These are phyloP conservation scores for Backusella mclennaniae DNA, from an alignment of 192 early-diverging fungal genomes.

Conservation along the genomic window DNA sequence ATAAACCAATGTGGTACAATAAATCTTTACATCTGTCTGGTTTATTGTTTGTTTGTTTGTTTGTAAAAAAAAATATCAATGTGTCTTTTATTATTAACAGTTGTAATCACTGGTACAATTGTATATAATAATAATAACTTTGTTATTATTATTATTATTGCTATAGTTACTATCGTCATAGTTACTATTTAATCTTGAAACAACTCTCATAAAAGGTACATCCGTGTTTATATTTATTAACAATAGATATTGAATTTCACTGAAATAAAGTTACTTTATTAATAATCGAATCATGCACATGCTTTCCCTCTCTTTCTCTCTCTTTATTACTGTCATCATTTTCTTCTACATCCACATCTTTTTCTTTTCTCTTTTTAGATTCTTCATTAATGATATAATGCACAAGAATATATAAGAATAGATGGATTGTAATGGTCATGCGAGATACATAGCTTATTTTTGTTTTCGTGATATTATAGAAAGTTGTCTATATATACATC, in stretches of 20 bases:
- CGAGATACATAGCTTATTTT: neutral
- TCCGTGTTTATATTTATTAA: neutral
- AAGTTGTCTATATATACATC: neutral
- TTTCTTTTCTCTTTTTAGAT: neutral
- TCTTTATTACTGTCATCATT: neutral
- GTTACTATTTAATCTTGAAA: neutral
- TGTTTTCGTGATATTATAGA: conserved; percentile 1
- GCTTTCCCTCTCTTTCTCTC: neutral
- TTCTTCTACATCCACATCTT: neutral
- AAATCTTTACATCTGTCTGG: neutral
- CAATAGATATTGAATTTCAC: neutral
- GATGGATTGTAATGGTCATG: too few relatives aligned
- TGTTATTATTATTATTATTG: neutral
- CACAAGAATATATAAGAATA: too few relatives aligned
- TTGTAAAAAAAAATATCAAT: too few relatives aligned
- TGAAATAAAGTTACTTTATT: neutral
- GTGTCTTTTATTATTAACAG: too few relatives aligned
- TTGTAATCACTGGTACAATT: too few relatives aligned
- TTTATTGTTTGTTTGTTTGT: neutral
- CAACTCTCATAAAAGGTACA: neutral
- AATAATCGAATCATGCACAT: neutral
- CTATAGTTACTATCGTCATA: neutral
- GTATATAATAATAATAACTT: neutral
- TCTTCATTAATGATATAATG: neutral
- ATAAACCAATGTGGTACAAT: neutral